Conservation (phyloP, 2,329 filamentous ascomycete species). For the Colletotrichum truncatum region DNA sequence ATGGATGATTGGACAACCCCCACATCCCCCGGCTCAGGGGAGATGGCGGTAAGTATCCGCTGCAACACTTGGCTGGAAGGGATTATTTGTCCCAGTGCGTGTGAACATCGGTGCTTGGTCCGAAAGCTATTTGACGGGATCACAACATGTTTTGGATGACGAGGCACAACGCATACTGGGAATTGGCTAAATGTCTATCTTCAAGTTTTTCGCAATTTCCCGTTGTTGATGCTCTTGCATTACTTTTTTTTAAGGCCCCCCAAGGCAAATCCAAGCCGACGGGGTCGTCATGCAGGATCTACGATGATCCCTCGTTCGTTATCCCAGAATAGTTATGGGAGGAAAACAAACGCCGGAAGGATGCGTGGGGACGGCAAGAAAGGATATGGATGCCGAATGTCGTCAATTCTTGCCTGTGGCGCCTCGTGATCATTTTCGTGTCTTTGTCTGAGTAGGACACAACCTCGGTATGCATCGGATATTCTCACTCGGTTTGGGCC, state of each 20-base stretch:
- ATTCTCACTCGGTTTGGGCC: background rate
- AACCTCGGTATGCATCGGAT: background rate
- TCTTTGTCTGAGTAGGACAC: background rate
- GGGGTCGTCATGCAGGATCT: conserved; percentile 1
- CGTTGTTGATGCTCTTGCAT: background rate
- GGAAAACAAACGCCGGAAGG: background rate
- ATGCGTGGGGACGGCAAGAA: background rate
- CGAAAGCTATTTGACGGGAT: background rate
- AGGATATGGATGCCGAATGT: background rate
- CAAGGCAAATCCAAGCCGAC: background rate
- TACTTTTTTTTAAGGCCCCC: background rate
- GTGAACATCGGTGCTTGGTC: background rate
- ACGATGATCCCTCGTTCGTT: conserved; percentile 19
- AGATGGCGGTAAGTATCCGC: conserved; percentile 23
- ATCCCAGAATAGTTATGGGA: conserved; percentile 15
- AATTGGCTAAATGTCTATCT: background rate
- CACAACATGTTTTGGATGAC: background rate
- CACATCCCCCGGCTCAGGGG: conserved; percentile 1
- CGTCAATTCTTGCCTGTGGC: background rate
- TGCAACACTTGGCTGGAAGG: background rate
- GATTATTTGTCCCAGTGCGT: background rate
- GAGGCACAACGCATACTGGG: background rate
- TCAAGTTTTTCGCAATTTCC: background rate
- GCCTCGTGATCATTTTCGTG: background rate
- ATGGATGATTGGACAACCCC: conserved; percentile 5